Base-by-base conservation (phyloP, 1,284 basidiomycete species). In the Trametes versicolor region DNA sequence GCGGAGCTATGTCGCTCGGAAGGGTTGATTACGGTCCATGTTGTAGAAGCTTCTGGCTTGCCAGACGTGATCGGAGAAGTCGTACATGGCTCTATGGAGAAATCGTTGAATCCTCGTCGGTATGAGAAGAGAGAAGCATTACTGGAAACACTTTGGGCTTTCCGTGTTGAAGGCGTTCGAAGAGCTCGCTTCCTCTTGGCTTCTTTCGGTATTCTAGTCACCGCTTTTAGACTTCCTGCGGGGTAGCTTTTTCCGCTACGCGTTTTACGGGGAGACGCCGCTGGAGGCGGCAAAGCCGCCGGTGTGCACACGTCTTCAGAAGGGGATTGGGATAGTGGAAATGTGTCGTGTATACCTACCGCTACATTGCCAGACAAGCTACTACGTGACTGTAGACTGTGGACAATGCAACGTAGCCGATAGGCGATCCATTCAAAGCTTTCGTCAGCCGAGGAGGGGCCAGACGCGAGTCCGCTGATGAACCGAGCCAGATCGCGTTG, bases 211-310 rank as follows among this genome's bases (percentile, higher is more conserved):
- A 23, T 43, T 47, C 27, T 57, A n/a, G 27, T 34, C 13, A 12
- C 15, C 41, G 10, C n/a, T 37, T 58, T 19, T 19, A 13, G 19
- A 39, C 54, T 21, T 32, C 9, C 29, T 5, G 25, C 12, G n/a
- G 45, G 10, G 32, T 37, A 58, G 34, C n/a, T 37, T 23, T 29
- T 34, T 21, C 49, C 49, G 27, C 58, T 59, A 9, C 49, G 58
- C 41, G 57, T 59, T 59, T 41, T 59, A 25, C 36, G 57, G 7
- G 25, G 56, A 15, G 45, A 19, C 2, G 32, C 19, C 27, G 32
- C 3, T 21, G 23, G 13, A 9, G 53, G 53, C 23, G 21, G 10
- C 37, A 9, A 7, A 1, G 19, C n/a, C 17, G 21, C 55, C 17
- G 55, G 13, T 29, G 53, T 6, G 25, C 37, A 55, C 15, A 9